phyloP scores from a whole-genome alignment of 2,329 filamentous ascomycete species.

The Calycina herbarum region DNA sequence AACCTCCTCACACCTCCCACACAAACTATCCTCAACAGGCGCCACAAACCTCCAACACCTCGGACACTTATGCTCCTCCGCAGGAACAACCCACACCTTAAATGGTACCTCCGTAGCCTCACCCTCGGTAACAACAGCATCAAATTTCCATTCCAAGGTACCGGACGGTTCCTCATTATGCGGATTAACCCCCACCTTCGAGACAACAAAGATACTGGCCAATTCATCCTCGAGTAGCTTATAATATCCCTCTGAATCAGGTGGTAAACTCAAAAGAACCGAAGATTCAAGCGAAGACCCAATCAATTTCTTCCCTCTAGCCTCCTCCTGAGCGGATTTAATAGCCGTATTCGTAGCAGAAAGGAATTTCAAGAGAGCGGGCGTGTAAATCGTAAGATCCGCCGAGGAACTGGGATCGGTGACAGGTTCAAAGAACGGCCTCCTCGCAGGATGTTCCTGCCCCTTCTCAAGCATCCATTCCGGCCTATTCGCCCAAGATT shows the following conservation, averaged over 20 bases:
- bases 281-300: slow-evolving; percentile 80
- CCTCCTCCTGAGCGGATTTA: slow-evolving; percentile 73
- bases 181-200: slow-evolving; percentile 54
- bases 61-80: slow-evolving; percentile 68
- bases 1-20: slow-evolving; percentile 69
- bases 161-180: slow-evolving; percentile 44
- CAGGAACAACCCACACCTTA: slow-evolving; percentile 40
- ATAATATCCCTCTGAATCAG: slow-evolving; percentile 35
- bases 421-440: slow-evolving; percentile 31
- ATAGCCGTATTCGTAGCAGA: slow-evolving; percentile 58
- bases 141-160: slow-evolving; percentile 45
- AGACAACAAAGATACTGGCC: slow-evolving; percentile 66
- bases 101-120: slow-evolving; percentile 22
- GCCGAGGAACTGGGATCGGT: slow-evolving; percentile 13
- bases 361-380: slow-evolving; percentile 28
- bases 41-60: slow-evolving; percentile 88
- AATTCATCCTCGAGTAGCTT: slow-evolving; percentile 43
- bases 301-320: slow-evolving; percentile 68
- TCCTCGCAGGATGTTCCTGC: slow-evolving; percentile 44
- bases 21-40: slow-evolving; percentile 65
- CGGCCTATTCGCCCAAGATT: slow-evolving; percentile 80
- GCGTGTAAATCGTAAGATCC: slow-evolving; percentile 16
- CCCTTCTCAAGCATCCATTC: slow-evolving; percentile 53
- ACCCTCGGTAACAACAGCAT: slow-evolving; percentile 21
- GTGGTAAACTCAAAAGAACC: slow-evolving; percentile 56